Base-by-base conservation (phyloP, 169 alveolate genomes). In the Cryptosporidium viatorum region DNA sequence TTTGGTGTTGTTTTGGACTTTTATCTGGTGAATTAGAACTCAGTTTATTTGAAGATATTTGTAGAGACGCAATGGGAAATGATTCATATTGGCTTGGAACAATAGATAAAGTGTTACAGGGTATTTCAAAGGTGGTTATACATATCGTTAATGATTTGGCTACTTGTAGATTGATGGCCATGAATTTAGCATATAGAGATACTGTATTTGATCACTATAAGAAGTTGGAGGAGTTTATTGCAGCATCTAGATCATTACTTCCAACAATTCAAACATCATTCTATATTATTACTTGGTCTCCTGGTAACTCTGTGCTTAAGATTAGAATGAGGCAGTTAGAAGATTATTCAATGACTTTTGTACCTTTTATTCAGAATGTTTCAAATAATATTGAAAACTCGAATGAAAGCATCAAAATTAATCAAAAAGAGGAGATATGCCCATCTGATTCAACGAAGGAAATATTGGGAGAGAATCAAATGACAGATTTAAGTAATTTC, bases 51-150 rank as follows among this genome's bases (percentile, higher is more conserved):
- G 96, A 94, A 84, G 95, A 94, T 65, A 75, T 86, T 84, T 91
- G 95, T 48, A 73, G 96, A 67, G 93, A 84, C 55, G 85, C 93
- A 26, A 91, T 93, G 86, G 95, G 95, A 37, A 94, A 91, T 91
- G 94, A 94, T 69, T 62, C 94, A 6, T 94, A 91, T 73, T 75
- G 94, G 69, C 92, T 94, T 33, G 93, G 94, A 69, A 93, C 94
- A 59, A 91, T 94, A 91, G 96, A 94, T 69, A 94, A 94, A 86
- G 89, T 80, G 9, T 33, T 80, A 8, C 75, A 62, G 68, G 89
- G 89, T 10, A 80, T 80, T 21, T 80, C 89, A 29, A 80, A 80
- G 43, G 89, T 80, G 55, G 75, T 62, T n/a, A 45, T 80, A n/a
- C 89, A 80, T 48, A 80, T 80, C 1, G 89, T 80, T 2, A 80